Percentiles rank a stretch among this genome's conserved stretches.
Conservation (phyloP, 164 flowering plant species). For the Piper betle region DNA sequence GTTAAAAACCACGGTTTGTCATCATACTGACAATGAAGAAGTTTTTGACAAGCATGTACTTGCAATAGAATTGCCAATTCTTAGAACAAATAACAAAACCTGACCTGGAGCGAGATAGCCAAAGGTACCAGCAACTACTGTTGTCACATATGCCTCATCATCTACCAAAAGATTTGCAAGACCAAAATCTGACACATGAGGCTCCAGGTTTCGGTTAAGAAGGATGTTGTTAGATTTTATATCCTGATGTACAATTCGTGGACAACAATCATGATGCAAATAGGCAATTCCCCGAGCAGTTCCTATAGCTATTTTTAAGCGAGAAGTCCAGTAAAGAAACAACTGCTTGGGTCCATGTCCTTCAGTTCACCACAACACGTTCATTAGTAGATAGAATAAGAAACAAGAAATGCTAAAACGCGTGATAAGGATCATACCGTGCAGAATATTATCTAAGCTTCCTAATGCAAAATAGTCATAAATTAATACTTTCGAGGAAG, state of each 20-base stretch:
- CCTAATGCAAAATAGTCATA: constrained; percentile 82
- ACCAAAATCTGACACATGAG: constrained; percentile 92
- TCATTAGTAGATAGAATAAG: neutral
- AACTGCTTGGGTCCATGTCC: constrained; percentile 26
- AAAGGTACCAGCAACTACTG: constrained; percentile 96
- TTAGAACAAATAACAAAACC: neutral
- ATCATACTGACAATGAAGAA: too few relatives aligned
- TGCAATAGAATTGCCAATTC: neutral
- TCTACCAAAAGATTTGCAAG: constrained; percentile 89
- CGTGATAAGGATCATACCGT: constrained; percentile 30
- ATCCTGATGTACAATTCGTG: constrained; percentile 78
- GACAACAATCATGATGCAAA: constrained; percentile 90
- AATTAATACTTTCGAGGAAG: constrained; percentile 77
- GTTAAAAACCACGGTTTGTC: neutral
- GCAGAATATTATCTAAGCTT: constrained; percentile 76
- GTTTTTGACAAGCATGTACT: too few relatives aligned
- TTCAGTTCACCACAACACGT: constrained; percentile 3
- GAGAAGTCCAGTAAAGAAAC: constrained; percentile 54
- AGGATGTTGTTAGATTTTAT: constrained; percentile 94
- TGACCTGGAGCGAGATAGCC: constrained; percentile 94
- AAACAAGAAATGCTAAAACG: neutral
- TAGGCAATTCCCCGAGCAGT: constrained; percentile 87
- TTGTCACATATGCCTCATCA: constrained; percentile 88
- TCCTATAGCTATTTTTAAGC: constrained; percentile 69
- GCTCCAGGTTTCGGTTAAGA: constrained; percentile 79